Percentiles rank a stretch among this genome's conserved stretches.
These are phyloP conservation scores for Aspergillus cavernicola DNA, from an alignment of 495 filamentous ascomycete species.

Conservation along the genomic window DNA sequence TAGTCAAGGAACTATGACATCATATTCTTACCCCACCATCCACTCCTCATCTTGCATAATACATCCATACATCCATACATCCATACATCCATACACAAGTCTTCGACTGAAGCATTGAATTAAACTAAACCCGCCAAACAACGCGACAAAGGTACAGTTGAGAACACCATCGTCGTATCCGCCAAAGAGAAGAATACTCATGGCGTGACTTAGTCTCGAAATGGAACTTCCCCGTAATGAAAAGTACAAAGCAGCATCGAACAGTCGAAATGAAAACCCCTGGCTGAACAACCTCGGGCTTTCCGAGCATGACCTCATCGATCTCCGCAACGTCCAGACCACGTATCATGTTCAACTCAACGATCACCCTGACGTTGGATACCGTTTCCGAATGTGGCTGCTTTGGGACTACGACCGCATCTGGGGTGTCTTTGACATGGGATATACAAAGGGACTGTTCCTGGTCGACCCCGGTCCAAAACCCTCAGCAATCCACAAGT, in stretches of 20 bases:
- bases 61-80: no score
- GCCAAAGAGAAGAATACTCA: no score
- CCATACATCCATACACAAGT: no score
- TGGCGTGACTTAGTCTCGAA: no score
- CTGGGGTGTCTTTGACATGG: slow-evolving; percentile 13
- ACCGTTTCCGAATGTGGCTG: neutral
- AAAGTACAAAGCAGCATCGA: neutral
- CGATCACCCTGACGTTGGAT: neutral
- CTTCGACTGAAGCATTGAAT: no score
- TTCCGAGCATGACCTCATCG: neutral
- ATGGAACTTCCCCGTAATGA: no score
- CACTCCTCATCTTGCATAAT: no score
- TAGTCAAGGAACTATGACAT: no score
- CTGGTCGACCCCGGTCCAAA: slow-evolving; percentile 9
- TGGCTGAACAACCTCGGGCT: slow-evolving; percentile 5
- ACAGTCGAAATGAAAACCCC: neutral
- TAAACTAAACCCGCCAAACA: no score
- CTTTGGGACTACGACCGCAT: slow-evolving; percentile 17
- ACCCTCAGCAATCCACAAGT: neutral
- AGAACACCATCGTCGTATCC: no score
- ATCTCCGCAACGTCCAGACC: slow-evolving; percentile 1
- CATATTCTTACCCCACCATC: no score
- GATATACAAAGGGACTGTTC: slow-evolving; percentile 1
- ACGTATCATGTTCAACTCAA: slow-evolving; percentile 2
- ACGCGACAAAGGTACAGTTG: no score